Conservation (phyloP, 192 early-diverging fungal genomes). For the Entomortierella beljakovae region DNA sequence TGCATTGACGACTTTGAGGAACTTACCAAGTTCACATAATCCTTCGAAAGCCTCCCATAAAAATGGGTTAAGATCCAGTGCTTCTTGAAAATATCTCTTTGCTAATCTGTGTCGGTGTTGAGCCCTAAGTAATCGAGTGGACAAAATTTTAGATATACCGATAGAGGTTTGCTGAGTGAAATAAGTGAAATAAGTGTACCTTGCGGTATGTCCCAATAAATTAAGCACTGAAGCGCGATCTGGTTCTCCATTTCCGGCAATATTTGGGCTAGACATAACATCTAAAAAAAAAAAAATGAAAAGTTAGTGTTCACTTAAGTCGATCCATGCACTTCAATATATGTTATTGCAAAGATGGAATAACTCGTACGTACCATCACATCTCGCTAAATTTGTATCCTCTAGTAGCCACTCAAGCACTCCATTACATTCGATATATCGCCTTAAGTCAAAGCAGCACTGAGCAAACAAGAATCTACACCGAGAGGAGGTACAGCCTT, state of each 20-base stretch:
- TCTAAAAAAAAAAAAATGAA: no score
- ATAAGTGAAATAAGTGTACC: constrained; percentile 9
- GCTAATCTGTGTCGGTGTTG: constrained; percentile 49
- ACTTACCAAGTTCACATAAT: constrained; percentile 62
- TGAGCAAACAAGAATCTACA: constrained; percentile 54
- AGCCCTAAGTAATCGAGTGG: constrained; percentile 10
- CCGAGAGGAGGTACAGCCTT: constrained; percentile 32
- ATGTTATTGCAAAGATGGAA: not conserved
- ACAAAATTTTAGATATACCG: not conserved
- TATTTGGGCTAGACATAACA: not conserved
- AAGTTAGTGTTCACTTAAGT: no score
- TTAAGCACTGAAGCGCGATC: constrained; percentile 33
- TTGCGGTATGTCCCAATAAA: constrained; percentile 38
- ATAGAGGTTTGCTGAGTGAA: not conserved
- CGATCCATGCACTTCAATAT: no score
- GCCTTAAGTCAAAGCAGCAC: constrained; percentile 58
- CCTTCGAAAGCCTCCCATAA: constrained; percentile 63
- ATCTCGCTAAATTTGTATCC: constrained; percentile 4
- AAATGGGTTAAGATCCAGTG: constrained; percentile 57
- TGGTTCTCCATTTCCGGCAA: constrained; percentile 1
- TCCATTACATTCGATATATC: constrained; percentile 38
- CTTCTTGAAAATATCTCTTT: constrained; percentile 48
- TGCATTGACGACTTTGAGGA: not conserved
- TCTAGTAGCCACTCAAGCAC: constrained; percentile 34
- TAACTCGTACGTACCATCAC: constrained; percentile 6